Evolutionary conservation across 2,329 filamentous ascomycete genomes (phyloP).

Genomic region (Aplosporella prunicola): DNA sequence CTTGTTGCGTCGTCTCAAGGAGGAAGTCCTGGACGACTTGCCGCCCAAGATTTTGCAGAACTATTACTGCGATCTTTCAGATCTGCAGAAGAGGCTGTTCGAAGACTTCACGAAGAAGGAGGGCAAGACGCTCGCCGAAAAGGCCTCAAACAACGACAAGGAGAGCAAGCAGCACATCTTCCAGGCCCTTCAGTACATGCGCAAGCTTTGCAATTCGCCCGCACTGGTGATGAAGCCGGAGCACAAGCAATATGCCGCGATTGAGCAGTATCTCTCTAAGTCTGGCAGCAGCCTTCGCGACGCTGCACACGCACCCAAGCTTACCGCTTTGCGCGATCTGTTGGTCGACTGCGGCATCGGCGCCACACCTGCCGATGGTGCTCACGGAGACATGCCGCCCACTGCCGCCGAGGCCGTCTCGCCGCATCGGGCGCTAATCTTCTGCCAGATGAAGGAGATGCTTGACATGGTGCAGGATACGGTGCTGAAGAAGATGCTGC

Average conservation of each 20-base stretch:
- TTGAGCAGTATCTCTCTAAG: conserved; percentile 67
- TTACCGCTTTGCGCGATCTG: conserved; percentile 79
- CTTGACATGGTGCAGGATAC: conserved; percentile 96
- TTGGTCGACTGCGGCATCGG: conserved; percentile 99
- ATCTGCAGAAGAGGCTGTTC: conserved; percentile 88
- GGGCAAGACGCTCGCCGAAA: conserved; percentile 74
- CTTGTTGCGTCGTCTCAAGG: conserved; percentile 88
- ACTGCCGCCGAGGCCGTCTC: conserved; percentile 71
- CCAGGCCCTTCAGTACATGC: conserved; percentile 98
- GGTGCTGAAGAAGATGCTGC: conserved; percentile 82
- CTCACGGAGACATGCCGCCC: conserved; percentile 44
- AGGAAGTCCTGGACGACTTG: conserved; percentile 91
- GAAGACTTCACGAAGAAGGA: conserved; percentile 95
- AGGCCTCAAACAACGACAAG: conserved; percentile 71
- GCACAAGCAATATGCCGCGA: conserved; percentile 81
- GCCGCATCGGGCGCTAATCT: conserved; percentile 88
- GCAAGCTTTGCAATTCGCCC: conserved; percentile 96
- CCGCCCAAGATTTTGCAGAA: conserved; percentile 98
- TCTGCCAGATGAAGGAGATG: conserved; percentile 99
- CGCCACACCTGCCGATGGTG: conserved; percentile 36
- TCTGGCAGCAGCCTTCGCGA: conserved; percentile 79
- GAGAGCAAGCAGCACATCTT: conserved; percentile 98
- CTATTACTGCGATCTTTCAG: conserved; percentile 96
- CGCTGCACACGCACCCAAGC: conserved; percentile 79
- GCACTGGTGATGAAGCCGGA: conserved; percentile 92